phyloP scores from a whole-genome alignment of 345 rosid genomes.

The Brassica cretica region DNA sequence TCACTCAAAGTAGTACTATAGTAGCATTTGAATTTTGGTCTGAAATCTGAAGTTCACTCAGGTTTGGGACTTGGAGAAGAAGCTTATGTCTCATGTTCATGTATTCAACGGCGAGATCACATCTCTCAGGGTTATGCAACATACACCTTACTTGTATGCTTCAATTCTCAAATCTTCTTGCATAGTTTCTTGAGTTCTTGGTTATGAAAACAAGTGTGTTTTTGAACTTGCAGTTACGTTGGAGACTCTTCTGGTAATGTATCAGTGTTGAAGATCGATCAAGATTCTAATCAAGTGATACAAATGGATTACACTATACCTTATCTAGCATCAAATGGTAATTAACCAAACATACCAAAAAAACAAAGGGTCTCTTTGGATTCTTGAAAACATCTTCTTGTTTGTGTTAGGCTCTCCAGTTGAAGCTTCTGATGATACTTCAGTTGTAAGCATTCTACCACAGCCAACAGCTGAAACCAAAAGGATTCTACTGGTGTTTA shows the following conservation, averaged over 20 bases:
- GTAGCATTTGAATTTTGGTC: constrained; percentile 2
- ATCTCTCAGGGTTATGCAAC: constrained; percentile 64
- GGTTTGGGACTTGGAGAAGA: constrained; percentile 91
- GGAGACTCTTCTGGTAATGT: constrained; percentile 82
- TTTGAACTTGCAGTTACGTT: constrained; percentile 52
- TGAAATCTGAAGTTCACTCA: constrained; percentile 26
- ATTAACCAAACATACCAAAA: not conserved
- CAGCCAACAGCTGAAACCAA: constrained; percentile 80
- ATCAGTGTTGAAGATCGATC: constrained; percentile 64
- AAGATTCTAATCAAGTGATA: constrained; percentile 42
- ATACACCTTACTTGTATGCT: constrained; percentile 64
- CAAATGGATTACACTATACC: constrained; percentile 75
- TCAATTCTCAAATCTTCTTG: not conserved
- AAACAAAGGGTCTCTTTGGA: not conserved
- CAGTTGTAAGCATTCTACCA: constrained; percentile 63
- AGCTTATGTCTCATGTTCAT: constrained; percentile 55
- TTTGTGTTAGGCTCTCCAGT: constrained; percentile 50
- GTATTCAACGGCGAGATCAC: constrained; percentile 59
- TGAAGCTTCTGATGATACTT: constrained; percentile 53
- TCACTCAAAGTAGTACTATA: not conserved
- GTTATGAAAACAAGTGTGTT: constrained; percentile 13
- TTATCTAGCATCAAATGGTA: constrained; percentile 71
- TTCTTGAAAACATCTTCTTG: constrained; percentile 20
- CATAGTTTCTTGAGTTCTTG: constrained; percentile 16
- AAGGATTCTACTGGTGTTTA: constrained; percentile 75